A percentile compares a stretch with the other conserved stretches of the same genome.
phyloP scores from a whole-genome alignment of 352 stramenopile species.

The Elongisporangium senticosum region DNA sequence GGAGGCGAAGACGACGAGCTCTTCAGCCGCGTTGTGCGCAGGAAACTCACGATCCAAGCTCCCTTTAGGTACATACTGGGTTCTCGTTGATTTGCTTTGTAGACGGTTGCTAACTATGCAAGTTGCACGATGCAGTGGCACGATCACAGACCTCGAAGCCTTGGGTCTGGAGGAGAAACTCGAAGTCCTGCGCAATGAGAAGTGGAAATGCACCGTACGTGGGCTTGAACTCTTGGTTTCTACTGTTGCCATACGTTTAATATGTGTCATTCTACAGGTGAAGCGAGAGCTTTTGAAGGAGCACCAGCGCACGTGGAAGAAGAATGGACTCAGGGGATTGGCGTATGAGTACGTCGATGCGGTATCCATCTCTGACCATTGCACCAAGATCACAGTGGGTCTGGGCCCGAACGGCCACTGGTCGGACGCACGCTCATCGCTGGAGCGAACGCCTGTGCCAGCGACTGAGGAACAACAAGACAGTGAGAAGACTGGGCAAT shows the following conservation, averaged over 20 bases:
- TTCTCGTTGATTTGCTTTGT: no score
- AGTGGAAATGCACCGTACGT: constrained; percentile 42
- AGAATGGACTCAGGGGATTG: constrained; percentile 39
- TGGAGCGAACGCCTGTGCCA: constrained; percentile 12
- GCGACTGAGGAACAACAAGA: not conserved
- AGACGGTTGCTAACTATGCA: no score
- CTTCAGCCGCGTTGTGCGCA: constrained; percentile 44
- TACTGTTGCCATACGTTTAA: not conserved
- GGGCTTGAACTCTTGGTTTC: not conserved
- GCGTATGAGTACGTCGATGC: constrained; percentile 39
- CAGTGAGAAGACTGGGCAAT: not conserved
- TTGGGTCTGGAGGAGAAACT: constrained; percentile 40
- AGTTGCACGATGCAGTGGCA: no score
- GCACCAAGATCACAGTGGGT: constrained; percentile 45
- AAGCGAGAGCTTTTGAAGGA: constrained; percentile 50
- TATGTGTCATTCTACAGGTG: constrained; percentile 11
- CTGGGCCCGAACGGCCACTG: constrained; percentile 40
- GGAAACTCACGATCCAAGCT: constrained; percentile 35
- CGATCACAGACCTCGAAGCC: constrained; percentile 39
- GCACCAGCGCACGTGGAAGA: constrained; percentile 46
- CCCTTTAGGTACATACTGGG: constrained; percentile 17
- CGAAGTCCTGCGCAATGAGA: constrained; percentile 24
- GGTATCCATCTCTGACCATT: constrained; percentile 25
- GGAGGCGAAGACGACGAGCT: constrained; percentile 53
- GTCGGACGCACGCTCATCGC: constrained; percentile 47